Evolutionary conservation across 1,284 basidiomycete species (phyloP).

Genomic region (Mycosarcoma maydis): DNA sequence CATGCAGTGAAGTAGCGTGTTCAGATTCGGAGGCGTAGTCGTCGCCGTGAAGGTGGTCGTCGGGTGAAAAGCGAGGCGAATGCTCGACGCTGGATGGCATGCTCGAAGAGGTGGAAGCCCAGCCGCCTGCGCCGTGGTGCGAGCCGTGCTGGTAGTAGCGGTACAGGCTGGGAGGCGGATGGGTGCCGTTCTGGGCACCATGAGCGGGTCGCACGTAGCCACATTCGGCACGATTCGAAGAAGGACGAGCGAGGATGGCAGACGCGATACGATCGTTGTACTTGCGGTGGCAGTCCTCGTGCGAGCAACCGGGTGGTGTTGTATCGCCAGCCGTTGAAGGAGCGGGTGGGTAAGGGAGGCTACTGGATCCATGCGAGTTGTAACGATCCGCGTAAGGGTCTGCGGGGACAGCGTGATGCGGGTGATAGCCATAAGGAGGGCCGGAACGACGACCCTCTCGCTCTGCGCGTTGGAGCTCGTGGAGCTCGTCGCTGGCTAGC

Average conservation of each 20-base stretch:
- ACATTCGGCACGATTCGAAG: constrained; percentile 30
- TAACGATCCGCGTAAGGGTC: constrained; percentile 43
- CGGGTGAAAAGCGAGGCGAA: constrained; percentile 60
- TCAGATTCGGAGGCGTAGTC: constrained; percentile 58
- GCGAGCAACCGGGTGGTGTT: constrained; percentile 55
- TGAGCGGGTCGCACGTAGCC: constrained; percentile 33
- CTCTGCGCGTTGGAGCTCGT: constrained; percentile 60
- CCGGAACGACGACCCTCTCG: constrained; percentile 43
- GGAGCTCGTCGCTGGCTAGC: constrained; percentile 63
- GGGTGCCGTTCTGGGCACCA: constrained; percentile 31
- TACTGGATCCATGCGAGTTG: constrained; percentile 17
- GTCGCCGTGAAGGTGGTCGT: constrained; percentile 57
- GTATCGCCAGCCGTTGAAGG: constrained; percentile 13
- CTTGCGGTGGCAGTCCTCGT: constrained; percentile 60
- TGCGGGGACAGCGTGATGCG: constrained; percentile 21
- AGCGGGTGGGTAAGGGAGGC: constrained; percentile 19
- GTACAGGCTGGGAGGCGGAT: constrained; percentile 48
- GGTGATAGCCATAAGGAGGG: constrained; percentile 17
- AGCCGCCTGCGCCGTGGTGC: constrained; percentile 35
- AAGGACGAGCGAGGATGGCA: constrained; percentile 37
- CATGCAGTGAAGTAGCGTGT: constrained; percentile 32
- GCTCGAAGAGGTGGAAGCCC: constrained; percentile 57
- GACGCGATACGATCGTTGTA: constrained; percentile 59
- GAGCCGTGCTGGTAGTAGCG: constrained; percentile 47
- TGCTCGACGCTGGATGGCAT: constrained; percentile 63